These are phyloP conservation scores for Gossypium anomalum DNA, from an alignment of 345 rosid genomes.

Conservation along the genomic window DNA sequence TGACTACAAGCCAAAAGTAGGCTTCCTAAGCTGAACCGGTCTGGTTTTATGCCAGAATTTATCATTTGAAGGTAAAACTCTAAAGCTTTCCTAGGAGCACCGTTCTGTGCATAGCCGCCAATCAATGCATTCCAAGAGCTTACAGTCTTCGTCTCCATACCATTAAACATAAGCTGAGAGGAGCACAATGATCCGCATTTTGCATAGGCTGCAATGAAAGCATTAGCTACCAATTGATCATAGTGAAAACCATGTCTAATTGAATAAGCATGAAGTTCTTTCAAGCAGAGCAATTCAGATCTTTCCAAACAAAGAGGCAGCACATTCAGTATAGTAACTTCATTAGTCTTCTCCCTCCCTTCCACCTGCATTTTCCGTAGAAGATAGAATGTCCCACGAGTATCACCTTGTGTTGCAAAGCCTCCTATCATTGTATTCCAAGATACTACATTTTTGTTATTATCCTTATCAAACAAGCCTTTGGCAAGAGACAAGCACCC, in stretches of 20 bases:
- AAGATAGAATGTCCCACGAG: conserved; percentile 31
- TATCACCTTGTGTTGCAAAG: conserved; percentile 38
- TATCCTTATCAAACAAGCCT: conserved; percentile 35
- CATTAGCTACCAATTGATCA: conserved; percentile 49
- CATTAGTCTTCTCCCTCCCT: conserved; percentile 30
- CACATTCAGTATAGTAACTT: conserved; percentile 50
- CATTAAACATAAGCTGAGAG: conserved; percentile 30
- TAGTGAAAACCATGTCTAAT: conserved; percentile 40
- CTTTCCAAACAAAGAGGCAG: conserved; percentile 36
- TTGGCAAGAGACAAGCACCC: conserved; percentile 44
- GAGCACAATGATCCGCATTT: conserved; percentile 34
- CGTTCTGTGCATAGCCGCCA: conserved; percentile 47
- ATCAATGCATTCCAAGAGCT: conserved; percentile 75
- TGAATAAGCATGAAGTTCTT: conserved; percentile 62
- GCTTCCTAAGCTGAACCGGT: conserved; percentile 47
- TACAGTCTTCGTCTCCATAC: conserved; percentile 39
- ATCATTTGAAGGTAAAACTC: conserved; percentile 40
- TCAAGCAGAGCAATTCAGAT: conserved; percentile 37
- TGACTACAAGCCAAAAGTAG: conserved; percentile 52
- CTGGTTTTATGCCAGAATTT: conserved; percentile 38
- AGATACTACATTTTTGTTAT: conserved; percentile 48
- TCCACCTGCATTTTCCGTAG: conserved; percentile 43
- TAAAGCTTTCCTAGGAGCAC: conserved; percentile 45
- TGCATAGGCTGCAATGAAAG: conserved; percentile 53
- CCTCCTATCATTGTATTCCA: conserved; percentile 60